Evolutionary conservation across 192 early-diverging fungal genomes (phyloP).

Genomic region (Mortierella alpina): DNA sequence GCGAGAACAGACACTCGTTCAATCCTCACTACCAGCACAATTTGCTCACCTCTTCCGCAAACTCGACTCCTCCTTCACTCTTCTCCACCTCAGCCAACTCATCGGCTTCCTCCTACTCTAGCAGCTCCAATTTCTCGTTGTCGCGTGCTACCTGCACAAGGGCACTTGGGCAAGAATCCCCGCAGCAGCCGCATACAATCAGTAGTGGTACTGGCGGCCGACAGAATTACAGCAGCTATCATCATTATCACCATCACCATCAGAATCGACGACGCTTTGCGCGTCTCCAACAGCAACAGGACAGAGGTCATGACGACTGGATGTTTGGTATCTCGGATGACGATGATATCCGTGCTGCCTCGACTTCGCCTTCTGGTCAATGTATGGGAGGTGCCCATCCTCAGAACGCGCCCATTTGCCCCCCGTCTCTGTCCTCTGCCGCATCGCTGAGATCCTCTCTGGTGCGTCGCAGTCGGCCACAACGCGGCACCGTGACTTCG

Average conservation of each 20-base stretch:
- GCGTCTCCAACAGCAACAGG: constrained; percentile 7
- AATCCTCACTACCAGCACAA: constrained; percentile 50
- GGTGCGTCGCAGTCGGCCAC: constrained; percentile 4
- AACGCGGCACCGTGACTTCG: not conserved
- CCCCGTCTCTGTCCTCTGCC: not conserved
- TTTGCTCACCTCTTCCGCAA: constrained; percentile 18
- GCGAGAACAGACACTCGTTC: constrained; percentile 42
- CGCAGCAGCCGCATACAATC: not conserved
- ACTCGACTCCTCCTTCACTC: constrained; percentile 21
- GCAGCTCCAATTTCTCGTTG: constrained; percentile 14
- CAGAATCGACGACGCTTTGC: constrained; percentile 15
- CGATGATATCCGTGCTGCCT: constrained; percentile 1
- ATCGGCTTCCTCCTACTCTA: constrained; percentile 29
- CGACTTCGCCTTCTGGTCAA: not conserved
- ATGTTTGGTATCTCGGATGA: constrained; percentile 43
- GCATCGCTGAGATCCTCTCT: constrained; percentile 21
- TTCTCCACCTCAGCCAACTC: constrained; percentile 14
- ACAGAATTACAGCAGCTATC: constrained; percentile 20
- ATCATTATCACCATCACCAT: constrained; percentile 24
- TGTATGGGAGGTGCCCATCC: constrained; percentile 13
- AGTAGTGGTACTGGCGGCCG: constrained; percentile 3
- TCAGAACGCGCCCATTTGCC: constrained; percentile 7
- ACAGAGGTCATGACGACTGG: constrained; percentile 26
- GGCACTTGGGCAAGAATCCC: constrained; percentile 12
- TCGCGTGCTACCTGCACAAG: constrained; percentile 20